Conservation (phyloP, 305 asterid genomes). For the Solanum hybrid region DNA sequence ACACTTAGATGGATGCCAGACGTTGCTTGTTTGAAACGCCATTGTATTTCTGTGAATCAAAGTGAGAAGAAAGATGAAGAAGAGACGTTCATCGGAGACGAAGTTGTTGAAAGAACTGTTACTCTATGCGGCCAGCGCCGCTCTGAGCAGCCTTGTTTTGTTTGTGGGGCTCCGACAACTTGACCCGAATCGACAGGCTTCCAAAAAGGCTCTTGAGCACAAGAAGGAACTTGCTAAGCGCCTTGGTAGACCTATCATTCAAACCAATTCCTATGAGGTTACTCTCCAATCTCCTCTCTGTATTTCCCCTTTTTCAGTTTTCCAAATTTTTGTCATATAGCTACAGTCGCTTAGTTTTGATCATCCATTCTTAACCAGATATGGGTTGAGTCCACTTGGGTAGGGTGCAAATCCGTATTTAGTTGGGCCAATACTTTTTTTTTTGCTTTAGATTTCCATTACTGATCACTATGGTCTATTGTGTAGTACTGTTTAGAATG, state of each 20-base stretch:
- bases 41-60: neutral
- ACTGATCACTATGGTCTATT: neutral
- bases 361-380: neutral
- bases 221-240: slow-evolving; percentile 87
- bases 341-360: neutral
- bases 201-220: slow-evolving; percentile 65
- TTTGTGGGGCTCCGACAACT: slow-evolving; percentile 59
- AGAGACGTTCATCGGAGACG: slow-evolving; percentile 39
- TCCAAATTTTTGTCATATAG: neutral
- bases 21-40: neutral
- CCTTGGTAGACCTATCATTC: slow-evolving; percentile 67
- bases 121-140: slow-evolving; percentile 84
- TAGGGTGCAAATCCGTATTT: neutral
- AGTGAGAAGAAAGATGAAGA: slow-evolving; percentile 23
- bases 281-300: neutral
- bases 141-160: slow-evolving; percentile 66
- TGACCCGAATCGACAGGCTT: slow-evolving; percentile 78
- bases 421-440: neutral
- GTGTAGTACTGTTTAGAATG: neutral
- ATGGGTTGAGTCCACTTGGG: neutral
- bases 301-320: neutral
- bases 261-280: slow-evolving; percentile 84
- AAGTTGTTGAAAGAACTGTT: slow-evolving; percentile 53
- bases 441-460: neutral
- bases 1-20: neutral